Base-by-base conservation (phyloP, 1,139 yeast species). In the Taphrina betulina region DNA sequence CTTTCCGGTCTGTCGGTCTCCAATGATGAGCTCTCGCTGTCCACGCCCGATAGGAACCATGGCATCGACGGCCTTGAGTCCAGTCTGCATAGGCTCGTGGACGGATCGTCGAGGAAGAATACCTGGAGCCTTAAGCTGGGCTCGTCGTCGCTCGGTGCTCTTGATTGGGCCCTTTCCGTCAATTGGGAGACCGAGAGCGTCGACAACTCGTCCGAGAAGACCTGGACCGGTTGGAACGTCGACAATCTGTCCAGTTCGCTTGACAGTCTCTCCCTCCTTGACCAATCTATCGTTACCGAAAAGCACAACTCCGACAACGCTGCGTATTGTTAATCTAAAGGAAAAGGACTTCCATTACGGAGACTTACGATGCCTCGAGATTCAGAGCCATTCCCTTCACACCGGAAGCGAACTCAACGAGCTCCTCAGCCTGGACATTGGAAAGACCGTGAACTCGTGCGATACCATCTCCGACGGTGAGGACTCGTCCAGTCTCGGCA, bases 1-100 rank as follows among this genome's bases (percentile, higher is more conserved):
- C 83, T 92, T 92, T 85, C 98, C 98, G 69, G 98, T 92, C 81
- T 92, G 98, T 83, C 98, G 92, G 78, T 92, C 98, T 85, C 98
- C 98, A 74, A 92, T 92, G 73, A 92, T 92, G 86, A 92, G 81
- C 81, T 92, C 98, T 87, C 98, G 94, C 81, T 92, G 98, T 75
- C 98, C 98, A 85, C 98, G 94, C 74, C 98, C 98, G 71, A 92
- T 78, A 77, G 98, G 98, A 76, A 92, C 99, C 72, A 92, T 85
- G 72, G 98, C 95, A 75, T 92, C 99, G 69, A 92, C 96, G 64
- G 97, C 85, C 83, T 94, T 92, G 73, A 92, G 86, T 84, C 98
- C 99, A 71, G 98, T 90, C 81, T 92, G 98, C 86, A 92, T 92
- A 75, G 99, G 98, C 81, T 92, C 98, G 80, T 76, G 83, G 68